These are phyloP conservation scores for Lotmaria passim DNA, from an alignment of 208 protist genomes.

Conservation along the genomic window DNA sequence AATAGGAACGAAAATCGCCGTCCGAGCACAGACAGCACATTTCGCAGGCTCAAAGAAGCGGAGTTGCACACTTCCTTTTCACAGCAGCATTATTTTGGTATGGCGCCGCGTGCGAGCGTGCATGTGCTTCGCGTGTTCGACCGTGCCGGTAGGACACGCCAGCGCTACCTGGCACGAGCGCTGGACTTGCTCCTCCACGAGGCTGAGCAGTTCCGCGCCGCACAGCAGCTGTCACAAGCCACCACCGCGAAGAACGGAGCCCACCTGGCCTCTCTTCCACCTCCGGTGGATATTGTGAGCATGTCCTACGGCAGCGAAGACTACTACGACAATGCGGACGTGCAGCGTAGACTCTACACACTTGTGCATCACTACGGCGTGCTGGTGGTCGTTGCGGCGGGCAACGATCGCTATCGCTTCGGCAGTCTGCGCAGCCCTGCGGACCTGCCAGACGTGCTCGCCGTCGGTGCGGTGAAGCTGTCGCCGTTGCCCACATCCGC, in stretches of 20 bases:
- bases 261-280: no score
- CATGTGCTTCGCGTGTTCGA: slow-evolving; percentile 96
- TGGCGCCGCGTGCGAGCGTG: slow-evolving; percentile 64
- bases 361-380: slow-evolving; percentile 90
- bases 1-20: neutral
- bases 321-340: slow-evolving; percentile 83
- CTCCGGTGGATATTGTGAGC: slow-evolving; percentile 88
- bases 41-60: no score
- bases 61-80: neutral
- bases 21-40: neutral
- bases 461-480: slow-evolving; percentile 83
- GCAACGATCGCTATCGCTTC: slow-evolving; percentile 96
- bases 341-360: slow-evolving; percentile 45
- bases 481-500: no score
- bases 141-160: slow-evolving; percentile 72
- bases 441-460: slow-evolving; percentile 95
- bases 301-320: slow-evolving; percentile 97
- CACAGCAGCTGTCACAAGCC: slow-evolving; percentile 12
- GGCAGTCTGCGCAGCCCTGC: slow-evolving; percentile 97
- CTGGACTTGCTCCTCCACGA: slow-evolving; percentile 55
- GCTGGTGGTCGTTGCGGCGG: slow-evolving; percentile 95
- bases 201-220: slow-evolving; percentile 6
- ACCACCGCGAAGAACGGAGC: slow-evolving; percentile 45
- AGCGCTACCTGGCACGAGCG: slow-evolving; percentile 95
- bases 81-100: slow-evolving; percentile 3